A percentile compares a stretch with the other conserved stretches of the same genome.
Conservation (phyloP, 371 early-diverging fungal species). For the Lichtheimia ornata region DNA sequence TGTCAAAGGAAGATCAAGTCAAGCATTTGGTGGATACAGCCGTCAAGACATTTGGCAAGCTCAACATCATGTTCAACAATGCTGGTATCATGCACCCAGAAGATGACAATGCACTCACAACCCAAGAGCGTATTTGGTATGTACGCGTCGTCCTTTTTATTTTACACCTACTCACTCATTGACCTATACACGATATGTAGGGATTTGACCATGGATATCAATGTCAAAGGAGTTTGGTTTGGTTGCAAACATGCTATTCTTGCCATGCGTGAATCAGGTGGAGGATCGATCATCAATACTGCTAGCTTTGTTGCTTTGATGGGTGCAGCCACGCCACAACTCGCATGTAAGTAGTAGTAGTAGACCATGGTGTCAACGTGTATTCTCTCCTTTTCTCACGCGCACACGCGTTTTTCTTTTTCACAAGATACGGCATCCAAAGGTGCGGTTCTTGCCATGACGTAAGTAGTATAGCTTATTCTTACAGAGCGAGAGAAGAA, state of each 20-base stretch:
- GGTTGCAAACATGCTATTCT: conserved; percentile 85
- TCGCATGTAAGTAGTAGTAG: conserved; percentile 74
- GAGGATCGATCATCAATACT: conserved; percentile 87
- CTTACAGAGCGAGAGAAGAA: background rate
- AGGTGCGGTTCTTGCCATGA: conserved; percentile 89
- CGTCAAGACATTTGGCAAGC: conserved; percentile 72
- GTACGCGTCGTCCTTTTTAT: conserved; percentile 11
- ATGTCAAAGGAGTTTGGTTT: conserved; percentile 93
- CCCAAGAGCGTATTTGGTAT: conserved; percentile 80
- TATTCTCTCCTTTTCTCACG: conserved; percentile 1
- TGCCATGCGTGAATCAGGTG: conserved; percentile 73
- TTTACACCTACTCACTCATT: too few species aligned
- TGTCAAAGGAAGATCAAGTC: conserved; percentile 75
- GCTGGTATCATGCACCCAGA: conserved; percentile 91
- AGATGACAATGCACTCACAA: conserved; percentile 81
- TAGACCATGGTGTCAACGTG: background rate
- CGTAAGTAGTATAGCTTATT: conserved; percentile 39
- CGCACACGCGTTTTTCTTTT: background rate
- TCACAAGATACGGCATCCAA: conserved; percentile 81
- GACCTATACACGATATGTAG: conserved; percentile 23
- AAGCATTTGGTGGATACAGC: conserved; percentile 72
- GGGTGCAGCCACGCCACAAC: conserved; percentile 89
- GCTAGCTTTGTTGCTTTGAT: conserved; percentile 83
- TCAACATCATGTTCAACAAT: conserved; percentile 87
- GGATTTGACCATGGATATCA: conserved; percentile 79